Evolutionary conservation across 176 grass and related monocot species (phyloP), one percentile per base, ranked within the genome.

Genomic region (Zea luxurians): DNA sequence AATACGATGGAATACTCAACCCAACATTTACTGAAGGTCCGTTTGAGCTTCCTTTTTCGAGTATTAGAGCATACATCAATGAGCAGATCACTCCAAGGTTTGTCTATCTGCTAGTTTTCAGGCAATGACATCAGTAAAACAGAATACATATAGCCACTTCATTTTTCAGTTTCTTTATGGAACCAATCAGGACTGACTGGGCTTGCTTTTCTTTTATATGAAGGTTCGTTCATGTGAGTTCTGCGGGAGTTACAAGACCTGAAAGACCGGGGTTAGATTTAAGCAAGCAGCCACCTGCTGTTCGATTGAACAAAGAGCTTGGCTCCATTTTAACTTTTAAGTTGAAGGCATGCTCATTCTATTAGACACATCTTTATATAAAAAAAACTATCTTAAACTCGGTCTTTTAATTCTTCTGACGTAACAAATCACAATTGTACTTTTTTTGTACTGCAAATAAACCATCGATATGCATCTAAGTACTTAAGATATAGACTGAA

Each of bases 41-140:
- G 87, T 98, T 94, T n/a, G 89, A 94, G 85, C 89, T 98, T 60
- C 89, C 95, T n/a, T 98, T 98, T 82, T 94, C 95, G 59, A 88
- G 74, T 62, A 87, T 98, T 64, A 89, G 58, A 88, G 83, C 91
- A 60, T 98, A 89, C 64, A 90, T 94, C 55, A 87, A 85, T 13
- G 87, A 98, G 77, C 91, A 91, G 60, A 89, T 92, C 60, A 94
- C 87, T 83, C 95, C 95, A 68, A 98, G 87, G 87, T 97, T 78
- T 89, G 75, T 83, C 40, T 84, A 73, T 64, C 57, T 81, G 71
- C 69, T 82, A 74, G 16, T 47, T 84, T 66, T 45, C 4, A 66
- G 42, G 17, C 48, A 13, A 78, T 61, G 54, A 43, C 8, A 42
- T 53, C 68, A 81, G 36, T 79, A 75, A 15, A 74, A 4, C 54